Conservation (phyloP, 164 flowering plant genomes). For the Macadamia tetraphylla region DNA sequence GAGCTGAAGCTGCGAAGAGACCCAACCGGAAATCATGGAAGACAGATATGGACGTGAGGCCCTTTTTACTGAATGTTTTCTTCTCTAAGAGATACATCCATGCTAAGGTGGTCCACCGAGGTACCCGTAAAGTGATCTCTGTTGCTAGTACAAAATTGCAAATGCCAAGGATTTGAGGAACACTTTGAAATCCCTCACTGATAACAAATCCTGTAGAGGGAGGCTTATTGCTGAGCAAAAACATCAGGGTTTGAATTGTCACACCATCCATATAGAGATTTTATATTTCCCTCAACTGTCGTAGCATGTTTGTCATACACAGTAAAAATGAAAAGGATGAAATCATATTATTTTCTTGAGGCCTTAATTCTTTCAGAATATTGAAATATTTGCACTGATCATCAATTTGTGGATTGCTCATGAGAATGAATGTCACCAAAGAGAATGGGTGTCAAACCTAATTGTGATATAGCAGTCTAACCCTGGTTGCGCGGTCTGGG, state of each 20-base stretch:
- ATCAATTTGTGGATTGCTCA: too few relatives aligned
- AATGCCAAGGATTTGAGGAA: constrained; percentile 79
- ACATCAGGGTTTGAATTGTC: constrained; percentile 27
- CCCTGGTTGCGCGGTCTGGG: too few relatives aligned
- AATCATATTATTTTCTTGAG: not conserved
- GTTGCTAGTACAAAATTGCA: constrained; percentile 60
- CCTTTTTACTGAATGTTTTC: constrained; percentile 80
- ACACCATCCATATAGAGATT: not conserved
- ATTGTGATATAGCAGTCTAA: too few relatives aligned
- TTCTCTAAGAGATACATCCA: constrained; percentile 81
- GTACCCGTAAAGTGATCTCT: constrained; percentile 90
- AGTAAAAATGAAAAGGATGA: not conserved
- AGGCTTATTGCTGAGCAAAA: constrained; percentile 62
- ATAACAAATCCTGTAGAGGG: constrained; percentile 75
- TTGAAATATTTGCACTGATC: too few relatives aligned
- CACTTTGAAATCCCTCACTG: constrained; percentile 71
- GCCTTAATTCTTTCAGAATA: not conserved
- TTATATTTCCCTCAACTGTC: not conserved
- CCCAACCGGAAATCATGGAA: constrained; percentile 88
- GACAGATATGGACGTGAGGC: constrained; percentile 95
- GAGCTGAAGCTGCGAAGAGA: constrained; percentile 64
- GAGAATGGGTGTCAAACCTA: too few relatives aligned
- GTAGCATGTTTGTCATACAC: too few relatives aligned
- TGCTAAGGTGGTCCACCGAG: constrained; percentile 92
- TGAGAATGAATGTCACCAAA: too few relatives aligned